Base-by-base conservation (phyloP, 768 basidiomycete genomes). In the Coprinopsis sp. region DNA sequence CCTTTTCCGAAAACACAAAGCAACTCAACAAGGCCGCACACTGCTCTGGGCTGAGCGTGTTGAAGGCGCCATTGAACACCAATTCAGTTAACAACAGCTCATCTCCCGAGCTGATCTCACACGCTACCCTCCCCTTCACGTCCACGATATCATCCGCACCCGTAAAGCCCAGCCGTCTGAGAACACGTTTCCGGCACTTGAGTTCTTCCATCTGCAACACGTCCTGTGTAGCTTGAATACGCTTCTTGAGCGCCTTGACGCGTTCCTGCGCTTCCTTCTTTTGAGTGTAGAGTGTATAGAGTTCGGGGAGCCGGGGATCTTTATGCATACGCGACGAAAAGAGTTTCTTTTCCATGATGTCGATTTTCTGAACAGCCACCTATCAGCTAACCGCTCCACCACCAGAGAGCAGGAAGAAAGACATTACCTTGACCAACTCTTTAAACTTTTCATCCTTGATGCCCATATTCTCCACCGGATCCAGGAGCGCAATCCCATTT, bases 1-100 rank as follows among this genome's bases (percentile, higher is more conserved):
- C 95, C 82, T 97, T 98, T 65, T 99, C 96, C 3, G 84, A 78
- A 65, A 98, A 98, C 27, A 99, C 96, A 61, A 99, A 99, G 61
- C 95, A 98, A 58, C 92, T 95, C 13, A 98, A 70, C n/a, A 99
- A 62, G 2, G 91, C 87, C 0, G 95, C 94, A 58, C 86, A 91
- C 47, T 97, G 91, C 57, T 97, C 94, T 0, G 96, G 95, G 1
- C 77, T 70, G 38, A 99, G 64, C 3, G 87, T 62, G 58, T 96
- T 97, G 76, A 99, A 99, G 18, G 83, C 87, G 47, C 96, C 96
- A 51, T 96, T 92, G 75, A 99, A 98, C 49, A 99, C 85, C 58
- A 99, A 77, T 65, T 98, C 96, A 1, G 96, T 99, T 51, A 99
- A 74, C 27, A 99, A 73, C 42, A 99, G 69, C 67, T 99, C 96